phyloP scores from a whole-genome alignment of 257 asterid species.

The Cordia subcordata region DNA sequence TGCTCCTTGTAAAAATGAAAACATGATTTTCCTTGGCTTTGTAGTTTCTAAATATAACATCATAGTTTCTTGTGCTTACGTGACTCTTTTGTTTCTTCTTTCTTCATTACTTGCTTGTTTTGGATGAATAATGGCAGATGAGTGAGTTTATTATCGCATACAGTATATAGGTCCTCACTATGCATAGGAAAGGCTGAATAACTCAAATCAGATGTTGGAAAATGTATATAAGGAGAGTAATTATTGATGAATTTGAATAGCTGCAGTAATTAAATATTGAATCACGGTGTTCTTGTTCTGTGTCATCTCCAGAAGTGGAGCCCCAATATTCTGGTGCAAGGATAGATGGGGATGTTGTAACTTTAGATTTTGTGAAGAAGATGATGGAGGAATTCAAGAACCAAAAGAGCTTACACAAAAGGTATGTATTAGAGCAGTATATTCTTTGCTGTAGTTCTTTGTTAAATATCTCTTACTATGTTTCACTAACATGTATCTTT shows the following conservation, averaged over 20 bases:
- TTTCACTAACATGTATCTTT: constrained; percentile 5
- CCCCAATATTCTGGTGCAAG: constrained; percentile 91
- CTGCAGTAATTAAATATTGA: not conserved
- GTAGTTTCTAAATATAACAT: too few relatives aligned
- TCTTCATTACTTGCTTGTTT: too few relatives aligned
- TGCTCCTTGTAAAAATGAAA: too few relatives aligned
- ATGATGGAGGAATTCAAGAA: constrained; percentile 97
- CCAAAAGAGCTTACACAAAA: constrained; percentile 73
- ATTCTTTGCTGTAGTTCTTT: constrained; percentile 6
- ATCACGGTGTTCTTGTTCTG: constrained; percentile 20
- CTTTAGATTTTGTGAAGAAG: constrained; percentile 85
- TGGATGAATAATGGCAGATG: too few relatives aligned
- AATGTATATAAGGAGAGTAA: not conserved
- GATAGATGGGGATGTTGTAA: constrained; percentile 81
- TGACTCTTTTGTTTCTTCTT: too few relatives aligned
- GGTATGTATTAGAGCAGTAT: constrained; percentile 36
- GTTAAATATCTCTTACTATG: not conserved
- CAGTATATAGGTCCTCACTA: too few relatives aligned
- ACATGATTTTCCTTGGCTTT: too few relatives aligned
- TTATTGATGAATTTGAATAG: not conserved
- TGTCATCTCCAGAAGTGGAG: constrained; percentile 72
- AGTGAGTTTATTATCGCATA: too few relatives aligned
- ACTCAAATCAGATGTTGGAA: not conserved
- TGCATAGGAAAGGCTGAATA: too few relatives aligned
- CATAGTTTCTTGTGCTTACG: too few relatives aligned